phyloP scores from a whole-genome alignment of 1,139 yeast genomes.

The Candida gigantensis region DNA sequence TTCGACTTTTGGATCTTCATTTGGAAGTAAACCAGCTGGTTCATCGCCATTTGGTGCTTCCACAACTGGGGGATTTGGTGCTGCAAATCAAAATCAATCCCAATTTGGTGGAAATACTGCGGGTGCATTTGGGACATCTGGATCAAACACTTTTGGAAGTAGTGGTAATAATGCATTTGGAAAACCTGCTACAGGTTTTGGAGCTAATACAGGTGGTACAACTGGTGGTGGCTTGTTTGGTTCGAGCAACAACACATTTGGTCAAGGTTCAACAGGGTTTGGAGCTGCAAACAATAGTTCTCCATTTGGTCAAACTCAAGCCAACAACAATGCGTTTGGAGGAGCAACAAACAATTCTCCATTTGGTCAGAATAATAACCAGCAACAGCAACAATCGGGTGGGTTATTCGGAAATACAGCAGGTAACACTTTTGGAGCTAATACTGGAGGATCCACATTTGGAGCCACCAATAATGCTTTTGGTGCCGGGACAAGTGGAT shows the following conservation, averaged over 20 bases:
- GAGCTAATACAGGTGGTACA: conserved; percentile 11
- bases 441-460: conserved; percentile 17
- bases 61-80: conserved; percentile 16
- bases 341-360: conserved; percentile 15
- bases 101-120: conserved; percentile 12
- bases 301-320: conserved; percentile 10
- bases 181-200: conserved; percentile 13
- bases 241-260: conserved; percentile 18
- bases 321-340: conserved; percentile 15
- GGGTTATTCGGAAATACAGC: conserved; percentile 19
- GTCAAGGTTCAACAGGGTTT: conserved; percentile 24
- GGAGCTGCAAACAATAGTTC: conserved; percentile 21
- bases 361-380: conserved; percentile 13
- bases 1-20: conserved; percentile 17
- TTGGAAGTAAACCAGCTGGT: conserved; percentile 19
- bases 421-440: conserved; percentile 17
- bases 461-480: conserved; percentile 20
- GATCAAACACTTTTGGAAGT: conserved; percentile 16
- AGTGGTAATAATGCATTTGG: conserved; percentile 21
- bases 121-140: conserved; percentile 25
- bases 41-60: conserved; percentile 14
- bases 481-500: conserved; percentile 17
- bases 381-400: conserved; percentile 17
- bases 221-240: conserved; percentile 16
- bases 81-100: conserved; percentile 10